Base-by-base conservation (phyloP, 768 basidiomycete genomes). In the Pulveroboletus sp. region DNA sequence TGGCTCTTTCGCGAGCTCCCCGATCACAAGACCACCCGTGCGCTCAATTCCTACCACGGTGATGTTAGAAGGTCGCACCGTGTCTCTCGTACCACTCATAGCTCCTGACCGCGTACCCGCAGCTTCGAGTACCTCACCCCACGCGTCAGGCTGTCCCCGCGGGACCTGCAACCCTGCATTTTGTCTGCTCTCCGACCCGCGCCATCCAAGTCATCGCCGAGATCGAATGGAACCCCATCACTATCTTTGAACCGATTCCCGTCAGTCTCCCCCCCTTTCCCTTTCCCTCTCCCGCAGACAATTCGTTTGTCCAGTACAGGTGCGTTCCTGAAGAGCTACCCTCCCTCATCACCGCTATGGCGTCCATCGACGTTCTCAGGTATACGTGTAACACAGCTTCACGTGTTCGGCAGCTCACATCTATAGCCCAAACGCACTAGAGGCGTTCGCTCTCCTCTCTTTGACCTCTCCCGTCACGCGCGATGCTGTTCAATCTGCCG, bases 231-330 rank as follows among this genome's bases (percentile, higher is more conserved):
- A 59, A 69, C 8, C 86, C 92, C 5, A 70, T 71, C 39, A 76
- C 80, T 2, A 81, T 93, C 38, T 95, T 85, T 57, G 92, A 94
- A 68, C 93, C 93, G 2, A 87, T 93, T 55, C 91, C 90, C 50
- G 90, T 91, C 43, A 49, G 81, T 74, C 4, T 74, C 4, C 26
- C 43, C 12, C 18, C 44, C 46, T 31, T 24, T 28, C 39, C 50
- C 12, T 14, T 24, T 30, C 17, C 48, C 38, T n/a, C 57, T 3
- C 26, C 32, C 33, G 18, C 33, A 8, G 40, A 14, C 40, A n/a
- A 52, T 42, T 31, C 44, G 30, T 47, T 30, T 28, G 11, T 44
- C 26, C 66, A 92, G 85, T 78, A 86, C 61, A 78, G 83, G 53
- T 95, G 93, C 61, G 66, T 86, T 27, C 91, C 92, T 31, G 83